Percentiles rank a stretch among this genome's conserved stretches.
Evolutionary conservation across 176 grass and related monocot genomes (phyloP).

Genomic region (Raddia guianensis): DNA sequence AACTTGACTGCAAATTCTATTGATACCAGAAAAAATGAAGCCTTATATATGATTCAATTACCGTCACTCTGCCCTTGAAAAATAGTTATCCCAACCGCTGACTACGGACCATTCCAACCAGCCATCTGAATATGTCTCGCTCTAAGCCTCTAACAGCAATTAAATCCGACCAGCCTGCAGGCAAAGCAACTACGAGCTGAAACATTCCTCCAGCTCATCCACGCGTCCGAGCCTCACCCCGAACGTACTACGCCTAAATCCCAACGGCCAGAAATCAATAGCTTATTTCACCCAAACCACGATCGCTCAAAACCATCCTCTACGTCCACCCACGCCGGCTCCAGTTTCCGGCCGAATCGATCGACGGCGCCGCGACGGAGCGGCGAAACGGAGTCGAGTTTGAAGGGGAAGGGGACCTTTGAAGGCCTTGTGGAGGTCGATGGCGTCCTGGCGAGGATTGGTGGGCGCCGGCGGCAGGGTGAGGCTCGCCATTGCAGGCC

Average conservation of each 20-base stretch:
- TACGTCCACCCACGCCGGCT: background rate
- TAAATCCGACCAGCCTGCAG: background rate
- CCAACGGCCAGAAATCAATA: background rate
- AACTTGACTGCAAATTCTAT: conserved; percentile 15
- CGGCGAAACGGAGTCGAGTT: background rate
- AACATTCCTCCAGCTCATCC: background rate
- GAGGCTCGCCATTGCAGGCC: conserved; percentile 68
- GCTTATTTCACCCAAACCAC: background rate
- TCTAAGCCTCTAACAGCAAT: conserved; percentile 1
- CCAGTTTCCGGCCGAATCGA: background rate
- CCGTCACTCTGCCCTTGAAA: conserved; percentile 6
- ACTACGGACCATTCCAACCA: background rate
- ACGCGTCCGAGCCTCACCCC: background rate
- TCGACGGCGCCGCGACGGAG: conserved; percentile 1
- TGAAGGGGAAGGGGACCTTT: conserved; percentile 56
- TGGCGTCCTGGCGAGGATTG: conserved; percentile 89
- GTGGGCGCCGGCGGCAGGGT: conserved; percentile 64
- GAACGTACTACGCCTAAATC: background rate
- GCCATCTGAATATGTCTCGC: background rate
- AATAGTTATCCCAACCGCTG: background rate
- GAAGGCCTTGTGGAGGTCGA: conserved; percentile 99
- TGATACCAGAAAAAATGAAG: background rate
- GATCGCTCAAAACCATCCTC: background rate
- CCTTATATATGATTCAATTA: conserved; percentile 3
- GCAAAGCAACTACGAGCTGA: background rate